Evolutionary conservation across 345 rosid genomes (phyloP).

Genomic region (Crucihimalaya himalaica): DNA sequence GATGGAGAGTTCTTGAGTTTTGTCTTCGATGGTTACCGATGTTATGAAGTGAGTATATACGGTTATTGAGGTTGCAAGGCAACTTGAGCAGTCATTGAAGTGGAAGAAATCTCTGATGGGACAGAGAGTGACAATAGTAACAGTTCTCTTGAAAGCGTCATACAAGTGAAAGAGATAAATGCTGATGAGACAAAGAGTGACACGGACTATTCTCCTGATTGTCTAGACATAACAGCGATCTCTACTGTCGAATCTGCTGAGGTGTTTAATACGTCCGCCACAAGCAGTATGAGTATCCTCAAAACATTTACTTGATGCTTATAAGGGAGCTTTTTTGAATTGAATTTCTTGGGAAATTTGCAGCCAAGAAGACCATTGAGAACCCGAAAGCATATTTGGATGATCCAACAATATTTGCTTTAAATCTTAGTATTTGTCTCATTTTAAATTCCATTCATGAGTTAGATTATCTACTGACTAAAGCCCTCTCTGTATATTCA

Average conservation of each 20-base stretch:
- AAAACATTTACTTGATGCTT: too few relatives aligned
- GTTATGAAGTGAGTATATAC: slow-evolving; percentile 6
- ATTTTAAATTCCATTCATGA: neutral
- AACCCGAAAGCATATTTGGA: neutral
- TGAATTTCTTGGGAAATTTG: neutral
- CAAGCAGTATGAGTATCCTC: too few relatives aligned
- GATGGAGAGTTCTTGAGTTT: neutral
- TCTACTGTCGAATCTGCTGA: too few relatives aligned
- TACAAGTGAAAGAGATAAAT: neutral
- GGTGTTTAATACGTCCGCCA: too few relatives aligned
- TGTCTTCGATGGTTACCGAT: neutral
- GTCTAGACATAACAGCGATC: too few relatives aligned
- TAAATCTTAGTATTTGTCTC: neutral
- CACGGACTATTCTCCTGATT: too few relatives aligned
- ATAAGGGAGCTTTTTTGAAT: neutral
- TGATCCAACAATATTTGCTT: neutral
- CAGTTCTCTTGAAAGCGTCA: neutral
- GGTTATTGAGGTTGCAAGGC: slow-evolving; percentile 4
- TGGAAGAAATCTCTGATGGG: neutral
- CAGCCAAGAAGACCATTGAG: neutral
- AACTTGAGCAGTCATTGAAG: neutral
- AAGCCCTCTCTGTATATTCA: neutral
- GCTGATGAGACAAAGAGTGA: neutral
- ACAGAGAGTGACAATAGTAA: neutral
- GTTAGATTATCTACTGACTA: neutral